Percentiles rank a stretch among this genome's conserved stretches.
These are phyloP conservation scores for Pythium vanterpoolii DNA, from an alignment of 352 stramenopile species.

Conservation along the genomic window DNA sequence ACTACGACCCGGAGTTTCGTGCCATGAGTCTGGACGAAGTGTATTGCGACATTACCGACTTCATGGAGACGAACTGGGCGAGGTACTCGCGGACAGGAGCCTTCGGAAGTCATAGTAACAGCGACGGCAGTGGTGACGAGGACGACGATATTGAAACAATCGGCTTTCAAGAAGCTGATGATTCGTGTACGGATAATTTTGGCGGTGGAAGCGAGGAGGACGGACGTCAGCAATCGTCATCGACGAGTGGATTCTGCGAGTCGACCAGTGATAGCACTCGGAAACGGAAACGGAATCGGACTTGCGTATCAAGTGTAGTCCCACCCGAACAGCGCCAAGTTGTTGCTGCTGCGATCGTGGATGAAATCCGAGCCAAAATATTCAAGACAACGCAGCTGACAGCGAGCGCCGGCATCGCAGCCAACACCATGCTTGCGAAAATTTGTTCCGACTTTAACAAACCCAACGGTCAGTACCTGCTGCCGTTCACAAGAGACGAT, in stretches of 20 bases:
- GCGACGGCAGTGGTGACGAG: slow-evolving; percentile 9
- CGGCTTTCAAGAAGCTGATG: neutral
- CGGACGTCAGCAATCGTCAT: neutral
- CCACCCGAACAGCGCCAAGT: slow-evolving; percentile 22
- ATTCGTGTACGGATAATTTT: neutral
- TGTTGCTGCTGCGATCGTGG: slow-evolving; percentile 62
- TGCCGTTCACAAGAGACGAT: slow-evolving; percentile 68
- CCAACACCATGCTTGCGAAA: slow-evolving; percentile 94
- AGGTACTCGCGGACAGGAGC: slow-evolving; percentile 28
- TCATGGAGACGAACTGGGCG: slow-evolving; percentile 63
- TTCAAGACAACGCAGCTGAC: slow-evolving; percentile 88
- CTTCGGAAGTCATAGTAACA: neutral
- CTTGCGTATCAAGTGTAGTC: neutral
- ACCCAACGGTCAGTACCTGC: slow-evolving; percentile 93
- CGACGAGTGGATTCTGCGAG: neutral
- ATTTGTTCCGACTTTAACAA: slow-evolving; percentile 97
- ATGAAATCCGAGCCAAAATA: slow-evolving; percentile 85
- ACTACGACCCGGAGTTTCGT: slow-evolving; percentile 93
- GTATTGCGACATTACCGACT: slow-evolving; percentile 92
- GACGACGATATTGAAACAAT: slow-evolving; percentile 1
- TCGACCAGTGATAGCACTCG: slow-evolving; percentile 2
- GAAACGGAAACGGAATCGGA: slow-evolving; percentile 10
- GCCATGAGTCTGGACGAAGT: slow-evolving; percentile 94
- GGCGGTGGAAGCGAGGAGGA: neutral
- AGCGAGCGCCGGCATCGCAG: slow-evolving; percentile 91